Conservation (phyloP, 345 rosid genomes). For the Euphorbia peplus region DNA sequence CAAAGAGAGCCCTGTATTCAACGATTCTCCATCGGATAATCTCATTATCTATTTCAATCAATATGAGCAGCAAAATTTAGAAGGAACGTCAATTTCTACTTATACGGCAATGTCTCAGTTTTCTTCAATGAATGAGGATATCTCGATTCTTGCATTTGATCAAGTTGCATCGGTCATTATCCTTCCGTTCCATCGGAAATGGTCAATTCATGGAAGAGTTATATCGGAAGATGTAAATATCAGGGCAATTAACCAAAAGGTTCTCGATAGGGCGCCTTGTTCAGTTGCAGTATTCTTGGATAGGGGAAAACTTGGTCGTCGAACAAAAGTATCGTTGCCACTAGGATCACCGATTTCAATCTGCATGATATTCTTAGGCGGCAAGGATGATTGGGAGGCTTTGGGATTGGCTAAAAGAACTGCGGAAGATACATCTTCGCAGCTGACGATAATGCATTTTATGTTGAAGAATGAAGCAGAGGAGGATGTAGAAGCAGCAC, state of each 20-base stretch:
- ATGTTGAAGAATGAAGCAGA: conserved; percentile 26
- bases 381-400: conserved; percentile 41
- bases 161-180: conserved; percentile 39
- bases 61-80: conserved; percentile 14
- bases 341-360: background rate
- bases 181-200: conserved; percentile 53
- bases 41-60: conserved; percentile 25
- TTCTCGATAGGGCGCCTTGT: conserved; percentile 52
- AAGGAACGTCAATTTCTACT: conserved; percentile 31
- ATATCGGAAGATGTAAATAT: conserved; percentile 32
- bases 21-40: conserved; percentile 15
- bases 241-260: conserved; percentile 37
- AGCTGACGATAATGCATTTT: conserved; percentile 21
- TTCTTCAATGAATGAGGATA: conserved; percentile 53
- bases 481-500: conserved; percentile 31
- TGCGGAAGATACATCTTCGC: conserved; percentile 22
- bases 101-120: conserved; percentile 43
- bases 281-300: conserved; percentile 40
- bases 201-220: conserved; percentile 39
- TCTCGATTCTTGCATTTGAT: conserved; percentile 49
- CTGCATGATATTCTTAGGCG: conserved; percentile 41
- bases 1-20: background rate
- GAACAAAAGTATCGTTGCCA: background rate
- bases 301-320: background rate
- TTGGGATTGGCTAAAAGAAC: conserved; percentile 30